Conservation (phyloP, 441 rosid genomes). For the Pelargonium myrrhifolium region DNA sequence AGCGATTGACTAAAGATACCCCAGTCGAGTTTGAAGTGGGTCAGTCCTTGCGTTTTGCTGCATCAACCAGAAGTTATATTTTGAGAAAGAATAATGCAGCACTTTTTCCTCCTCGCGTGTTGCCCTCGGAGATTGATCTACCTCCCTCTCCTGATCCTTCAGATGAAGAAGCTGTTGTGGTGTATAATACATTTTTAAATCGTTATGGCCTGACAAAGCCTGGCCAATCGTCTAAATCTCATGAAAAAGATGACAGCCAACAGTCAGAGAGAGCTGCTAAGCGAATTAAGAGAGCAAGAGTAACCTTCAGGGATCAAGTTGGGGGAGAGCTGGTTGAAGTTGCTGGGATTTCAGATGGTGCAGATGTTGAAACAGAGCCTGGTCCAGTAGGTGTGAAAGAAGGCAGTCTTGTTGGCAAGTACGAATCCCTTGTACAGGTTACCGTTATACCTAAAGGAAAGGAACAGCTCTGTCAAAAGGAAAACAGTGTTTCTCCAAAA, state of each 20-base stretch:
- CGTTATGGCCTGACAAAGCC: constrained; percentile 60
- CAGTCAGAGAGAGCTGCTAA: constrained; percentile 39
- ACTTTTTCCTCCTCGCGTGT: constrained; percentile 56
- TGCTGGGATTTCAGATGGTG: constrained; percentile 94
- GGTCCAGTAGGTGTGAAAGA: constrained; percentile 91
- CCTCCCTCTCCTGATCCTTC: constrained; percentile 74
- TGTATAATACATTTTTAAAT: constrained; percentile 76
- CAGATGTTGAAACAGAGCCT: constrained; percentile 86
- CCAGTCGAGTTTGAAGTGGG: constrained; percentile 95
- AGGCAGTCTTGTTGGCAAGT: constrained; percentile 97
- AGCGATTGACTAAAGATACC: constrained; percentile 63
- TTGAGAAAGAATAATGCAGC: constrained; percentile 80
- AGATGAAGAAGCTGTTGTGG: constrained; percentile 79
- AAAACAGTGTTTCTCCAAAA: constrained; percentile 35
- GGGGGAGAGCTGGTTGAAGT: constrained; percentile 90
- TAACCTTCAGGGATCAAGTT: constrained; percentile 68
- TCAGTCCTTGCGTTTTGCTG: constrained; percentile 87
- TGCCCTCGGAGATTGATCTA: constrained; percentile 56
- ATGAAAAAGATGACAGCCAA: constrained; percentile 28
- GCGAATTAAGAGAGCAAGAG: constrained; percentile 54
- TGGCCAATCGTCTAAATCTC: constrained; percentile 23
- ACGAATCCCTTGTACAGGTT: constrained; percentile 73
- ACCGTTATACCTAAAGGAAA: constrained; percentile 76
- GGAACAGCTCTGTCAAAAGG: constrained; percentile 37
- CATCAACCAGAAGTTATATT: constrained; percentile 76